These are phyloP conservation scores for Russula vinacea DNA, from an alignment of 768 basidiomycete genomes.

Conservation along the genomic window DNA sequence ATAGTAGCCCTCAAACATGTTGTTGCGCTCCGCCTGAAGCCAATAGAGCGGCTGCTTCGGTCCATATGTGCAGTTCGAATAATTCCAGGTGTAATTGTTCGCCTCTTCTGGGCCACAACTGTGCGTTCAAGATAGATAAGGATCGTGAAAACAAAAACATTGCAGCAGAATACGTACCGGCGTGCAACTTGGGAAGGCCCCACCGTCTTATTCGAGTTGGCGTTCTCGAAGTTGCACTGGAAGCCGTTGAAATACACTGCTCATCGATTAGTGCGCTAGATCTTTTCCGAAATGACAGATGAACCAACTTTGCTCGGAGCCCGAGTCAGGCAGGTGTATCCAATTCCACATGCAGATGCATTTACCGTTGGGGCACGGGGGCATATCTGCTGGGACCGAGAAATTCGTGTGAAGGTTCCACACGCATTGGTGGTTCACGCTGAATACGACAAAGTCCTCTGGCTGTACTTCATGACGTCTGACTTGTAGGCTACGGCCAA, in stretches of 20 bases:
- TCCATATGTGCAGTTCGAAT: slow-evolving; percentile 42
- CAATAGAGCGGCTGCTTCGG: slow-evolving; percentile 43
- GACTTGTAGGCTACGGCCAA: slow-evolving; percentile 47
- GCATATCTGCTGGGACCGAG: slow-evolving; percentile 44
- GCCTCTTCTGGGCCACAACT: slow-evolving; percentile 39
- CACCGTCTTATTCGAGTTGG: slow-evolving; percentile 35
- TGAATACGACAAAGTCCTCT: slow-evolving; percentile 44
- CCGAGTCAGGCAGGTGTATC: slow-evolving; percentile 40
- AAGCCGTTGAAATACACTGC: slow-evolving; percentile 43
- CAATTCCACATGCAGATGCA: slow-evolving; percentile 47
- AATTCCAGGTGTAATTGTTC: slow-evolving; percentile 28
- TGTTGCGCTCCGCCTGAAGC: slow-evolving; percentile 41
- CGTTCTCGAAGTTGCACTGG: slow-evolving; percentile 41
- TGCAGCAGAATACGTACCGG: slow-evolving; percentile 29
- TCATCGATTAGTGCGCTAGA: background rate
- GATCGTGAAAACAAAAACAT: too few relatives aligned
- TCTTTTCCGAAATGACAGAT: background rate
- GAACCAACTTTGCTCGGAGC: slow-evolving; percentile 39
- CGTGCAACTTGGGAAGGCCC: slow-evolving; percentile 37
- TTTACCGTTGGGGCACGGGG: slow-evolving; percentile 43
- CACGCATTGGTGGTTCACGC: slow-evolving; percentile 44
- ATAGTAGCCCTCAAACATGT: slow-evolving; percentile 38
- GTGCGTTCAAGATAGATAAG: background rate
- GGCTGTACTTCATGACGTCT: slow-evolving; percentile 39
- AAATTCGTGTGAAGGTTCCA: slow-evolving; percentile 44